Percentiles rank a stretch among this genome's conserved stretches.
phyloP scores from a whole-genome alignment of 192 early-diverging fungal species.

The Linnemannia exigua region DNA sequence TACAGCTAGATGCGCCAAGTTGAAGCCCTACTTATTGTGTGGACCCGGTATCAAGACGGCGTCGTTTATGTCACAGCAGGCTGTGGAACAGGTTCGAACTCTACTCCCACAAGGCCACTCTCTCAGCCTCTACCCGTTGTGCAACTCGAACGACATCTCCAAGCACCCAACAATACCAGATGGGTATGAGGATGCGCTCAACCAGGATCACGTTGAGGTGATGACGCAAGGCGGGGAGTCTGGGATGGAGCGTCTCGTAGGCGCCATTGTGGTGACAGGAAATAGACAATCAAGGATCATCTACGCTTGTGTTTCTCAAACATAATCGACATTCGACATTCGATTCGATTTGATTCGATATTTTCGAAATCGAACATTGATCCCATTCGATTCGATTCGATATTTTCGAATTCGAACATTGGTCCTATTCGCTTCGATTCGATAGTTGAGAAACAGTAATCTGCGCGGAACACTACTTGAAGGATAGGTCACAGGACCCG shows the following conservation, averaged over 20 bases:
- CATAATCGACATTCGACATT: too few relatives aligned
- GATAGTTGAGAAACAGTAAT: too few relatives aligned
- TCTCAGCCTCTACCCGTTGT: slow-evolving; percentile 27
- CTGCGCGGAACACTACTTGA: slow-evolving; percentile 13
- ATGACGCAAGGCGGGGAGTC: slow-evolving; percentile 25
- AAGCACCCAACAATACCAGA: slow-evolving; percentile 33
- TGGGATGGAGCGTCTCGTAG: slow-evolving; percentile 29
- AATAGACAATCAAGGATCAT: slow-evolving; percentile 22
- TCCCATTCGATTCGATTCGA: too few relatives aligned
- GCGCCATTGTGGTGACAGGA: slow-evolving; percentile 28
- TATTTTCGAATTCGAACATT: too few relatives aligned
- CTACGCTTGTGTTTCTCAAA: too few relatives aligned
- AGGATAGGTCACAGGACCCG: slow-evolving; percentile 27
- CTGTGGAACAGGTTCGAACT: slow-evolving; percentile 25
- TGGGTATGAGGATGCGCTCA: slow-evolving; percentile 38
- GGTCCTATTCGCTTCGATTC: too few relatives aligned
- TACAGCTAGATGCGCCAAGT: slow-evolving; percentile 10
- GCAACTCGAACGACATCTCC: slow-evolving; percentile 24
- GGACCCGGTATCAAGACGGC: slow-evolving; percentile 28
- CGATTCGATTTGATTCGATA: too few relatives aligned
- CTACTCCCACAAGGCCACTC: slow-evolving; percentile 20
- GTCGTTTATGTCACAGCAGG: slow-evolving; percentile 27
- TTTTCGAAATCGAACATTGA: too few relatives aligned
- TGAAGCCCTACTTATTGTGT: slow-evolving; percentile 17
- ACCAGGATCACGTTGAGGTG: slow-evolving; percentile 32